A percentile compares a stretch with the other conserved stretches of the same genome.
These are phyloP conservation scores for Termitomyces heimii DNA, from an alignment of 768 basidiomycete species.

Conservation along the genomic window DNA sequence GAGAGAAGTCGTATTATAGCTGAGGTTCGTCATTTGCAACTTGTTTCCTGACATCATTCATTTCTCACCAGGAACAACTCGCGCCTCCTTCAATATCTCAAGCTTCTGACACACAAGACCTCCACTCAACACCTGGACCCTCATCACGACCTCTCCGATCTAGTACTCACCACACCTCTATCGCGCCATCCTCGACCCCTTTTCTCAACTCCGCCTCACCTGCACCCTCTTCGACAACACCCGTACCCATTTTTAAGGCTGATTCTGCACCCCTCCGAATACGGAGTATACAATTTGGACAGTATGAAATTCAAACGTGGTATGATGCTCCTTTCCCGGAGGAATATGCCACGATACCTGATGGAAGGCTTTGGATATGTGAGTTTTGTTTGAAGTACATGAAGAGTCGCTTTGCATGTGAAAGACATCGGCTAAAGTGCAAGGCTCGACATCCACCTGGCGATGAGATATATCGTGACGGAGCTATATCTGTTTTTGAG, in stretches of 20 bases:
- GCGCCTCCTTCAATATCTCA: constrained; percentile 25
- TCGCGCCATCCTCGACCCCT: constrained; percentile 30
- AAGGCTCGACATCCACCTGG: constrained; percentile 93
- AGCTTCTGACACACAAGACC: constrained; percentile 19
- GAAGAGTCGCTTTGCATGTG: constrained; percentile 85
- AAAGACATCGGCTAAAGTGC: constrained; percentile 92
- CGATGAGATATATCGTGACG: constrained; percentile 96
- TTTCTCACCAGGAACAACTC: constrained; percentile 38
- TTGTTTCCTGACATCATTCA: constrained; percentile 8
- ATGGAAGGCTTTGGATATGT: constrained; percentile 93
- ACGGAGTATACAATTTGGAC: constrained; percentile 84
- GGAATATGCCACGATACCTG: constrained; percentile 89
- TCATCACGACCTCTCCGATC: constrained; percentile 62
- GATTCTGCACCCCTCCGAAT: constrained; percentile 54
- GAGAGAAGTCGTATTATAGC: constrained; percentile 66
- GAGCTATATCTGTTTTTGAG: constrained; percentile 85
- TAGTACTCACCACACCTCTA: constrained; percentile 33
- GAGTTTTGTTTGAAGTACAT: constrained; percentile 98
- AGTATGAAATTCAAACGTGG: constrained; percentile 95
- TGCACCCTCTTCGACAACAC: constrained; percentile 28
- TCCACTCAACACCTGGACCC: constrained; percentile 36
- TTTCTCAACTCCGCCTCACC: constrained; percentile 33
- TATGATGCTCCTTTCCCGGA: constrained; percentile 99
- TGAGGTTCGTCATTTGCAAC: constrained; percentile 48
- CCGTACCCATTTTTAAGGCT: constrained; percentile 24